Base-by-base conservation (phyloP, 768 basidiomycete genomes). In the Pleurotus ostreatus region DNA sequence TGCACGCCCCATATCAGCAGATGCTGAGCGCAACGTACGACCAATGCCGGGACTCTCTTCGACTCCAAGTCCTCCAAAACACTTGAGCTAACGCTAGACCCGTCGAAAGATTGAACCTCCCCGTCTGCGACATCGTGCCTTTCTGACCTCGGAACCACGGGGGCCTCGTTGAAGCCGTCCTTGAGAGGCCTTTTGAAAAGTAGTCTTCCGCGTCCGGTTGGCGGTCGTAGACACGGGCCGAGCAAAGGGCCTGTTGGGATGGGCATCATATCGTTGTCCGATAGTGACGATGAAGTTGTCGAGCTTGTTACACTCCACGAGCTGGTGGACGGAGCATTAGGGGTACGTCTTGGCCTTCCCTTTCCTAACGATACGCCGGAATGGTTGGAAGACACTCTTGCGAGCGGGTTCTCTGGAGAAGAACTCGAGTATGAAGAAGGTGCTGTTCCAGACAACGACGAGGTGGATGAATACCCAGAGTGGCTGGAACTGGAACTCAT, bases 11-110 rank as follows among this genome's bases (percentile, higher is more conserved):
- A 94, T 20, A 79, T 72, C 65, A 89, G 70, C 55, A 94, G 65
- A 71, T 94, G 92, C 64, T 94, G 88, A 2, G 87, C 85, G 68
- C 91, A 94, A 56, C 92, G 76, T 49, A 89, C 83, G 23, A 92
- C 84, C 20, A 94, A 71, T 0, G 90, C 91, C 41, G 92, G 89
- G 40, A 94, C 61, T 62, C 70, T 69, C 44, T 84, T 74, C 49
- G 65, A 68, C 65, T 85, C 84, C 57, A 86, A 59, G 12, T 69
- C 70, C 59, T 65, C 70, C 46, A 60, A 66, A 57, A 61, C 65
- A 55, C 60, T 66, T 18, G 61, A 53, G 55, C 55, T 65, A 9
- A 49, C 57, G 40, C 59, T 71, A 51, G 60, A 61, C 37, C 47
- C 51, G 23, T 53, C 58, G 46, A 58, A 53, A 52, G 45, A 55